Base-by-base conservation (phyloP, 306 rosid species). In the Purshia tridentata region DNA sequence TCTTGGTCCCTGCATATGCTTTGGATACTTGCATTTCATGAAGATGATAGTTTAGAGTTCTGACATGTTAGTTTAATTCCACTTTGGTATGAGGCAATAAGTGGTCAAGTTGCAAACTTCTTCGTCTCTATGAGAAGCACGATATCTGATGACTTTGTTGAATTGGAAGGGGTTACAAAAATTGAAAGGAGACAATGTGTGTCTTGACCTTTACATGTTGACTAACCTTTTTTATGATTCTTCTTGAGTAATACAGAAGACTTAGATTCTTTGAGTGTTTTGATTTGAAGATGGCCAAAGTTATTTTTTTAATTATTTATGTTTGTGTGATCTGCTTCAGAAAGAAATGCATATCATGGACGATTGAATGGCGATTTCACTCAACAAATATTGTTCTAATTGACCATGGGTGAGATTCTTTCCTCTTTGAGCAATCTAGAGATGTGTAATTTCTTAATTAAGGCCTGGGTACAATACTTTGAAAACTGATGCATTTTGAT, bases 311-410 rank as follows among this genome's bases (percentile, higher is more conserved):
- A 42, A 6, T 29, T 9, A 11, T 37, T 69, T 35, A n/a, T 79
- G 22, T 70, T 67, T 63, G 56, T 54, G 51, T 20, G 57, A 41
- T 74, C 68, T 68, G 19, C 77, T 80, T 70, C 89, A 95, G 98
- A 91, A 86, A 79, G 69, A 95, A 87, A 80, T 70, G 78, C 61
- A 91, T 95, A 81, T 80, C 81, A 55, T 95, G 99, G 99, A 91
- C 98, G 9, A 88, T 95, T 53, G 98, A 95, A 80, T 95, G 92
- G 95, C 86, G 57, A 67, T 90, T 91, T 74, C 91, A 83, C 85
- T 86, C 89, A 2, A 91, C 91, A 1, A 81, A 88, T 55, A 44
- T 82, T 18, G 85, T 86, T 70, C 67, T 91, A 76, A 69, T 75
- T 58, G 93, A 91, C 79, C 96, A 88, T 45, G 90, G 86, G 98